These are phyloP conservation scores for Fusarium equiseti DNA, from an alignment of 2,329 filamentous ascomycete species.

Conservation along the genomic window DNA sequence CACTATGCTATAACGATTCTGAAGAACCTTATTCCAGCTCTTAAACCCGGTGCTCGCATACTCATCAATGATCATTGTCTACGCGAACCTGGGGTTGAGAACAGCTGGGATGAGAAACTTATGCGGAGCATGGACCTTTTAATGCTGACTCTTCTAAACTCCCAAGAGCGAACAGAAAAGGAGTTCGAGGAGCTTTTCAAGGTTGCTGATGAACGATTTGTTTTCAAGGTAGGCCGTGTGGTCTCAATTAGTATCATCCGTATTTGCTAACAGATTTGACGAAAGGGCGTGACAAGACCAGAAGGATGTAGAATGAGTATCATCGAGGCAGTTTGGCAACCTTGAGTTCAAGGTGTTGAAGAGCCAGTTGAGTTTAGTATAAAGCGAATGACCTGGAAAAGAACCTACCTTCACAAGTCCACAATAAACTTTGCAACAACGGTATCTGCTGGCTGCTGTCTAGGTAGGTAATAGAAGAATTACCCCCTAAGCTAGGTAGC, in stretches of 20 bases:
- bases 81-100: slow-evolving; percentile 54
- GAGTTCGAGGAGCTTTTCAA: slow-evolving; percentile 62
- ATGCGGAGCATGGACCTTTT: slow-evolving; percentile 64
- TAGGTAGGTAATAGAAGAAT: neutral
- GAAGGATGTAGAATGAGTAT: slow-evolving; percentile 61
- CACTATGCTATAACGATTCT: slow-evolving; percentile 63
- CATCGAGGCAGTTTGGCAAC: slow-evolving; percentile 62
- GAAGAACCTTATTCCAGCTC: slow-evolving; percentile 63
- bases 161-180: slow-evolving; percentile 61
- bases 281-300: slow-evolving; percentile 56
- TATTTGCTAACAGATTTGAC: slow-evolving; percentile 18
- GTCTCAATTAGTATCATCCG: neutral
- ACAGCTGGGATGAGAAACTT: slow-evolving; percentile 60
- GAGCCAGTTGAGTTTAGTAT: neutral
- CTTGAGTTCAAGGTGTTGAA: slow-evolving; percentile 24
- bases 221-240: slow-evolving; percentile 53
- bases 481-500: neutral
- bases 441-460: neutral
- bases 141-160: slow-evolving; percentile 65
- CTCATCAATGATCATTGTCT: slow-evolving; percentile 61
- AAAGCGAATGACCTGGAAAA: neutral
- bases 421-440: neutral
- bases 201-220: slow-evolving; percentile 57
- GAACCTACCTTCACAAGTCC: neutral
- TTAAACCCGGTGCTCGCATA: slow-evolving; percentile 66